Evolutionary conservation across 23 red algal genomes (phyloP), one percentile per base, ranked within the genome.

Genomic region (Gracilaria domingensis): DNA sequence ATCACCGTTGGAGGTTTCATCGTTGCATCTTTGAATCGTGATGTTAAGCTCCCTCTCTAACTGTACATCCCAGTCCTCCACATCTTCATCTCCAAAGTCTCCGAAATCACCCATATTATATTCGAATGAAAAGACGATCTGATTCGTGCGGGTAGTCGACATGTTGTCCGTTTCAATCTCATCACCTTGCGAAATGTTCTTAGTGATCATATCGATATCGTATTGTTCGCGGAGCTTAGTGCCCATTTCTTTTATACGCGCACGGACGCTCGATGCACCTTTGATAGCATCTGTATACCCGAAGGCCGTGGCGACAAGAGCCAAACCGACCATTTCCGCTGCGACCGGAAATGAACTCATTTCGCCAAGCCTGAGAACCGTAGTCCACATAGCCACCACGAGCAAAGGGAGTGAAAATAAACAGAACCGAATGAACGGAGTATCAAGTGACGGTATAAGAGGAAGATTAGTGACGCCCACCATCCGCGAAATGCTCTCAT

Each of bases 51-150:
- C 90, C 56, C 42, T 78, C 50, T 85, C 90, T 44, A 93, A 42
- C 54, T 93, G 71, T 32, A 81, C 81, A 54, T 93, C 90, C 90
- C 90, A 93, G 44, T 93, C 90, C 25, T 93, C 90, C 24, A 79
- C 81, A 44, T 76, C 90, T 29, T 93, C 90, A 39, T 93, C 90
- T 8, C 72, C 90, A 39, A 86, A 48, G 49, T 93, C 89, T 26
- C 89, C 80, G 53, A 83, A 83, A 38, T 79, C 89, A 36, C 89
- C 89, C 38, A 83, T 40, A 35, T 62, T 62, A 50, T 79, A 83
- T 18, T 85, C 79, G 34, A 90, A 90, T 42, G 66, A 75, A 35
- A 72, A 90, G 34, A 24, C 74, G 37, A 90, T 90, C 38, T 80
- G 75, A 11, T 73, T 61, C 40, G 37, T 20, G 23, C 54, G 36